Evolutionary conservation across 169 alveolate species (phyloP), one percentile per base, ranked within the genome.

Genomic region (Babesia bovis): DNA sequence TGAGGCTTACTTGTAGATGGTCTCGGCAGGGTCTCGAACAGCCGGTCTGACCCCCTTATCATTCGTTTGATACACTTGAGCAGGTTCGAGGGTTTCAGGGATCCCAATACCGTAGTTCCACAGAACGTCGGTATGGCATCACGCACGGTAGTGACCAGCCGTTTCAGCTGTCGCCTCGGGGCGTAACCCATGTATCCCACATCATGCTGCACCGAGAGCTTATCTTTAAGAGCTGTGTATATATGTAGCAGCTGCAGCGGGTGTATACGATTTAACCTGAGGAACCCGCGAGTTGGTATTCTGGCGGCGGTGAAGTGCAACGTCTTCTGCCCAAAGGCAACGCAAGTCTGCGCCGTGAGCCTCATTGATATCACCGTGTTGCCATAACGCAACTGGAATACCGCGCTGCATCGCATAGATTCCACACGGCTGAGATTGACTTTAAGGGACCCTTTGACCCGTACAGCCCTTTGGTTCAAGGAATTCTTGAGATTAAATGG

Each of bases 311-410:
- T 77, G 57, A 77, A 44, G 56, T 61, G 67, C 45, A 77, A 50
- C n/a, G 85, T 68, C 58, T 63, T 42, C 60, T 77, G 85, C 28
- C 85, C 85, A 30, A 77, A 51, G 26, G 47, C 65, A 19, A 77
- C 82, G 42, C 59, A 36, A 33, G 85, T 59, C 58, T 77, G 85
- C 13, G 85, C 85, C 21, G 60, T 66, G 19, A 77, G 28, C 30
- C 70, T 53, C 65, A 66, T 53, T 12, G 63, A 45, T 15, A 77
- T 21, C 45, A 55, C 42, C n/a, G 45, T 42, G 51, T 38, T 28
- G 6, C 85, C 82, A 45, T 49, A 65, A 19, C 66, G 36, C 2
- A 77, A 13, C 23, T 60, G 45, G 57, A 66, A 66, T 32, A 77
- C 68, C 6, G 72, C 19, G 42, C 74, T 77, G 72, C 42, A 42